A percentile compares a stretch with the other conserved stretches of the same genome.
phyloP scores from a whole-genome alignment of 2,329 filamentous ascomycete species.

The Stagonosporopsis rhizophila region DNA sequence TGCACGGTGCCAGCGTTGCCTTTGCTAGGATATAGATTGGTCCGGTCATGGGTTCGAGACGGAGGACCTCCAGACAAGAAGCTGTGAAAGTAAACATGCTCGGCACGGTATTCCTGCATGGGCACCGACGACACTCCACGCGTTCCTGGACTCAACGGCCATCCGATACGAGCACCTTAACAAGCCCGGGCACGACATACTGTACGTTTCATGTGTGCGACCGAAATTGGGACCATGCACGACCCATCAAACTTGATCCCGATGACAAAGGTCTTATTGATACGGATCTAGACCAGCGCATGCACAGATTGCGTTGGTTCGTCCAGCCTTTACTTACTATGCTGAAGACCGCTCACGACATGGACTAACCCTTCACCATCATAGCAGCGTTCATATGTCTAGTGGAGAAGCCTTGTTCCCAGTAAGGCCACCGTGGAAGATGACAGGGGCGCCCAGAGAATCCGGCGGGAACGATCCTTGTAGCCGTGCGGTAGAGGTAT shows the following conservation, averaged over 20 bases:
- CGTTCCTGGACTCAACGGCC: neutral
- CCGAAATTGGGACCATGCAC: neutral
- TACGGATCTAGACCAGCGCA: neutral
- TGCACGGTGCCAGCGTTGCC: neutral
- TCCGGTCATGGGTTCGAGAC: neutral
- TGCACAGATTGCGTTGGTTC: neutral
- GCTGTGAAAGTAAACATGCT: neutral
- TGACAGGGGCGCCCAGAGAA: neutral
- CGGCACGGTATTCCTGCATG: conserved; percentile 1
- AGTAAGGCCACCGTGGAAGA: neutral
- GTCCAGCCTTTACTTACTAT: neutral
- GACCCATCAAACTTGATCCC: neutral
- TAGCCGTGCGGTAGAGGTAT: neutral
- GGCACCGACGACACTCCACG: neutral
- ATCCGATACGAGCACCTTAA: neutral
- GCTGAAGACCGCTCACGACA: neutral
- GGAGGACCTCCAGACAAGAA: conserved; percentile 6
- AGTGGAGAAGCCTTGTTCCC: neutral
- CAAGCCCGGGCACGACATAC: neutral
- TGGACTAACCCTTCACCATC: neutral
- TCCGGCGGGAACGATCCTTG: neutral
- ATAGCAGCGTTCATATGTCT: neutral
- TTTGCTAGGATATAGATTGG: conserved; percentile 11
- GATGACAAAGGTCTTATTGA: neutral
- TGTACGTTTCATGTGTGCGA: neutral